Base-by-base conservation (phyloP, 208 protist species). In the Cochliopodium minus region DNA sequence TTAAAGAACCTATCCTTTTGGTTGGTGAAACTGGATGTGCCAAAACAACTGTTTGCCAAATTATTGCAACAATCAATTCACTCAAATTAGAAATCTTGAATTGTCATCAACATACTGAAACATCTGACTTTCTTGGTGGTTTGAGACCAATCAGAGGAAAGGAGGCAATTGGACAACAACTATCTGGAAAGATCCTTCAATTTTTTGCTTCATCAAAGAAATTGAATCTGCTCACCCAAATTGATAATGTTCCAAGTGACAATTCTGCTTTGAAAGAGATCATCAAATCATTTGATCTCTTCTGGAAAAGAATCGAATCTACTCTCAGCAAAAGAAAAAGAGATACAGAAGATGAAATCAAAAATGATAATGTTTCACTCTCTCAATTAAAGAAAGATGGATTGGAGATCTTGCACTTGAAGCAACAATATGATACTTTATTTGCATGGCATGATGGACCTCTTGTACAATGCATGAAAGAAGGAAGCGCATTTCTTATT, bases 41-140 rank as follows among this genome's bases (percentile, higher is more conserved):
- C 35, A 99, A 98, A 64, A 98, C 94, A 20, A 97, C 90, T 1
- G 83, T 97, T 1, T 95, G 82, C 60, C 88, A 98, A 75, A 51
- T 98, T 22, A 90, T 86, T 69, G 75, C 82, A 6, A 63, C 74
- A 13, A 61, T 95, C 39, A 72, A 22, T 4, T 2, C 69, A 22
- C 70, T 74, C 38, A 70, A 62, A 15, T 74, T 99, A 0, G 77
- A 84, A 57, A 96, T 96, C 50, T 30, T 99, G 10, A 99, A 99
- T 72, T 98, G 94, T 69, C 97, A 99, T 72, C 88, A 98, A 72
- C 86, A 99, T 76, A 99, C 94, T 22, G 96, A 99, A 67, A 90
- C 92, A 10, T 66, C 87, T 4, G 96, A 99, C 73, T 95, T 99
- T 52, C 61, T 98, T 6, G 94, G 94, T 43, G 78, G 77, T 52